These are phyloP conservation scores for Polyporus tsugae DNA, from an alignment of 1,284 basidiomycete genomes.

Conservation along the genomic window DNA sequence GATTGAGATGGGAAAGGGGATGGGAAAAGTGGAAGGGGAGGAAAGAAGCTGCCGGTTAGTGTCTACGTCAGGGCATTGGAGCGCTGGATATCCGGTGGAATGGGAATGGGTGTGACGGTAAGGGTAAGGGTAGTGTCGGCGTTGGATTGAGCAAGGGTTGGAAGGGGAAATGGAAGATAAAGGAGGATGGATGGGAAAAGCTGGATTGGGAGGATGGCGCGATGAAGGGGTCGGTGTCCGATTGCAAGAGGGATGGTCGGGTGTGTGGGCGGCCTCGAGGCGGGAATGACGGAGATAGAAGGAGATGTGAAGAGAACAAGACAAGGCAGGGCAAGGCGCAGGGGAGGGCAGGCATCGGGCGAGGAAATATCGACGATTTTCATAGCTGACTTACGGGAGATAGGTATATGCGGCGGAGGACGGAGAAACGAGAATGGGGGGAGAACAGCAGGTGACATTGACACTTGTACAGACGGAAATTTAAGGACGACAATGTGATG, in stretches of 20 bases:
- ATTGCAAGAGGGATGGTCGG: background rate
- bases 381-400: background rate
- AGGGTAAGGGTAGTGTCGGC: background rate
- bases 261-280: slow-evolving; percentile 21
- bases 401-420: background rate
- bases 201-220: slow-evolving; percentile 10
- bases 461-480: background rate
- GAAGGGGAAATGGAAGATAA: background rate
- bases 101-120: background rate
- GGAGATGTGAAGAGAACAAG: background rate
- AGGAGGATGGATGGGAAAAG: background rate
- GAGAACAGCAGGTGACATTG: background rate
- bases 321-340: background rate
- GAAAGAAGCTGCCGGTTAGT: slow-evolving; percentile 5
- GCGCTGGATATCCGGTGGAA: background rate
- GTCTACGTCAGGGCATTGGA: background rate
- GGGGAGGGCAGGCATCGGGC: background rate
- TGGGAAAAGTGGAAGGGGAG: slow-evolving; percentile 13
- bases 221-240: slow-evolving; percentile 10
- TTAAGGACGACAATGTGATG: background rate
- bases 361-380: background rate
- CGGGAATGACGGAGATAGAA: slow-evolving; percentile 27
- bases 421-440: background rate
- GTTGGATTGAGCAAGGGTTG: background rate
- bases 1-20: slow-evolving; percentile 4